phyloP scores from a whole-genome alignment of 1,284 basidiomycete species.

The Boletus holoroseus region DNA sequence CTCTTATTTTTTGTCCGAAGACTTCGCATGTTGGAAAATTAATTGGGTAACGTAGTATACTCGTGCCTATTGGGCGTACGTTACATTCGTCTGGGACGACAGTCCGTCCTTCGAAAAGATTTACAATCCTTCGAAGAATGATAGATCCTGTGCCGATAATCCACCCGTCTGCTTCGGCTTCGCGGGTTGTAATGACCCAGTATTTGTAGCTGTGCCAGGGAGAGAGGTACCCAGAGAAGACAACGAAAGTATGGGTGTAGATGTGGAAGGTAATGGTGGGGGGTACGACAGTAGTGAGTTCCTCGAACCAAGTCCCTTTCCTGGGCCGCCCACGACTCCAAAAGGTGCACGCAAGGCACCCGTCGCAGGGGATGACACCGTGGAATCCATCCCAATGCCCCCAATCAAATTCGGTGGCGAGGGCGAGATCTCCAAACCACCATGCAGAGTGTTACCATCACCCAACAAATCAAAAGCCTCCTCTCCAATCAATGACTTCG shows the following conservation, averaged over 20 bases:
- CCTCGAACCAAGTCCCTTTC: constrained; percentile 3
- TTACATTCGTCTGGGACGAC: not conserved
- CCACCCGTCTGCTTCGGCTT: constrained; percentile 40
- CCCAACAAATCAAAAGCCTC: constrained; percentile 19
- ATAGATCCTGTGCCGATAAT: constrained; percentile 64
- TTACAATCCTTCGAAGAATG: constrained; percentile 68
- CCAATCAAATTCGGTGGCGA: not conserved
- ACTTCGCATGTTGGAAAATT: not conserved
- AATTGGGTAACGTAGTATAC: not conserved
- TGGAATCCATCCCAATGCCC: not conserved
- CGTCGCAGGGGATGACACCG: not conserved
- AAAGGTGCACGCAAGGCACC: not conserved
- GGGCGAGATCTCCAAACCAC: not conserved
- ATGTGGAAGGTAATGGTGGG: constrained; percentile 2
- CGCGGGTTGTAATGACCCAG: constrained; percentile 13
- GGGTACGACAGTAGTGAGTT: constrained; percentile 8
- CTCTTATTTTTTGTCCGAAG: not conserved
- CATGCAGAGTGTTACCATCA: constrained; percentile 1
- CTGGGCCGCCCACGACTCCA: not conserved
- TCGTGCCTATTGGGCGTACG: not conserved
- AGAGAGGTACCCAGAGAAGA: constrained; percentile 2
- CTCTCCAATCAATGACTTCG: constrained; percentile 13
- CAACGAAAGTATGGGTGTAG: constrained; percentile 11
- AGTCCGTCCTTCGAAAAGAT: not conserved
- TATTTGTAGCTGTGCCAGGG: not conserved